A percentile compares a stretch with the other conserved stretches of the same genome.
phyloP scores from a whole-genome alignment of 2,329 filamentous ascomycete species.

The Geoglossum cookeanum region DNA sequence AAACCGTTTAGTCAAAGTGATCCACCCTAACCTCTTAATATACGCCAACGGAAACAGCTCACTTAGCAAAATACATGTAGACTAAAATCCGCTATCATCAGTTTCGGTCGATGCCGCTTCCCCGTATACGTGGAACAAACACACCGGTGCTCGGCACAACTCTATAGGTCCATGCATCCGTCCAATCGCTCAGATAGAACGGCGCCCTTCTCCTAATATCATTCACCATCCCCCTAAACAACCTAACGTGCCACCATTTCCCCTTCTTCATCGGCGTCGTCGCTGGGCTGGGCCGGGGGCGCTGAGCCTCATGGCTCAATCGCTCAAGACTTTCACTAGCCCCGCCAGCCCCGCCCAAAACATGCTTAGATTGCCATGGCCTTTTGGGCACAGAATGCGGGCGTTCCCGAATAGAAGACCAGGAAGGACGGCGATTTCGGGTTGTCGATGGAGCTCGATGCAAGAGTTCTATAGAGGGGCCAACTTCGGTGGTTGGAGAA shows the following conservation, averaged over 20 bases:
- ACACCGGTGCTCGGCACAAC: slow-evolving; percentile 55
- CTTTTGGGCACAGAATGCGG: not conserved
- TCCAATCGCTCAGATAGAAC: slow-evolving; percentile 68
- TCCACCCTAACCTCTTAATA: not conserved
- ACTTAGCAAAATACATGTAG: slow-evolving; percentile 96
- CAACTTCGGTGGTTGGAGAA: not conserved
- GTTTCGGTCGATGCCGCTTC: not conserved
- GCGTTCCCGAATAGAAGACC: not conserved
- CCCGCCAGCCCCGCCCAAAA: not conserved
- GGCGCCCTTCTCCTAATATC: slow-evolving; percentile 57
- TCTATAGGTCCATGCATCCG: slow-evolving; percentile 76
- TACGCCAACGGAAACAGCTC: slow-evolving; percentile 18
- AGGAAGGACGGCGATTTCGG: not conserved
- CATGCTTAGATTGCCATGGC: not conserved
- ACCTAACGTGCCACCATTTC: slow-evolving; percentile 53
- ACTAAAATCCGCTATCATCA: slow-evolving; percentile 20
- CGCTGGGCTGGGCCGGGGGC: not conserved
- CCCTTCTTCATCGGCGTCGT: not conserved
- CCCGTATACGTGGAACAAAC: not conserved
- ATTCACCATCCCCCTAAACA: slow-evolving; percentile 63
- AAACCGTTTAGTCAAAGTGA: not conserved
- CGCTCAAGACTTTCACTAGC: not conserved
- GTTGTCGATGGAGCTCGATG: not conserved
- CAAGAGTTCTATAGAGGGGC: not conserved
- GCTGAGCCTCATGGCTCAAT: not conserved